A percentile compares a stretch with the other conserved stretches of the same genome.
These are phyloP conservation scores for Yarrowia porcina DNA, from an alignment of 805 yeast species.

Conservation along the genomic window DNA sequence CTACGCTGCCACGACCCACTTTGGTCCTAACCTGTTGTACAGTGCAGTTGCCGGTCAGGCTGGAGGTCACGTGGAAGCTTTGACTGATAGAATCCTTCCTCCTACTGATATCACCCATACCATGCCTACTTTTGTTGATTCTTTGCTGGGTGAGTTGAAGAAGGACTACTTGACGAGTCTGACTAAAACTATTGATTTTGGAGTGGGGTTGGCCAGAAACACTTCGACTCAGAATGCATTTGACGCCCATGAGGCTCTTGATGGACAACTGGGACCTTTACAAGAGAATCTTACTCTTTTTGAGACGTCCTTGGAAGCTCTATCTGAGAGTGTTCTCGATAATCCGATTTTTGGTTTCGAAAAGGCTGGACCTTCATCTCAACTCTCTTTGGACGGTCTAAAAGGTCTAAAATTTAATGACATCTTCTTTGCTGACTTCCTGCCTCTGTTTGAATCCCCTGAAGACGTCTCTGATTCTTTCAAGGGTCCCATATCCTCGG, in stretches of 20 bases:
- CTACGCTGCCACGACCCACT: slow-evolving; percentile 7
- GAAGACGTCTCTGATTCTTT: not conserved
- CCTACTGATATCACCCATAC: not conserved
- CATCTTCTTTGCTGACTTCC: not conserved
- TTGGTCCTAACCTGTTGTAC: slow-evolving; percentile 12
- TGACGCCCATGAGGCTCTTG: not conserved
- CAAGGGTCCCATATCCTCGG: not conserved
- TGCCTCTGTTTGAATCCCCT: not conserved
- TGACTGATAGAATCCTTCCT: not conserved
- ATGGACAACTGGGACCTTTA: not conserved
- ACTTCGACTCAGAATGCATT: not conserved
- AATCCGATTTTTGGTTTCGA: not conserved
- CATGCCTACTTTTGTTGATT: not conserved
- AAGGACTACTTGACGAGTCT: not conserved
- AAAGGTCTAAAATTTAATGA: not conserved
- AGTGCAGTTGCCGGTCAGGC: not conserved
- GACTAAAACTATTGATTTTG: not conserved
- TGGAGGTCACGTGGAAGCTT: not conserved
- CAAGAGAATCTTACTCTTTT: not conserved
- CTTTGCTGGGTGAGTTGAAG: not conserved
- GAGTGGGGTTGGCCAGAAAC: not conserved
- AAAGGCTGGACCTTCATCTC: not conserved
- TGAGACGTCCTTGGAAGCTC: not conserved
- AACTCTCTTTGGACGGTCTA: not conserved
- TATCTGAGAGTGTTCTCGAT: not conserved